phyloP scores from a whole-genome alignment of 2,329 filamentous ascomycete species.

The Fusarium sacchari region DNA sequence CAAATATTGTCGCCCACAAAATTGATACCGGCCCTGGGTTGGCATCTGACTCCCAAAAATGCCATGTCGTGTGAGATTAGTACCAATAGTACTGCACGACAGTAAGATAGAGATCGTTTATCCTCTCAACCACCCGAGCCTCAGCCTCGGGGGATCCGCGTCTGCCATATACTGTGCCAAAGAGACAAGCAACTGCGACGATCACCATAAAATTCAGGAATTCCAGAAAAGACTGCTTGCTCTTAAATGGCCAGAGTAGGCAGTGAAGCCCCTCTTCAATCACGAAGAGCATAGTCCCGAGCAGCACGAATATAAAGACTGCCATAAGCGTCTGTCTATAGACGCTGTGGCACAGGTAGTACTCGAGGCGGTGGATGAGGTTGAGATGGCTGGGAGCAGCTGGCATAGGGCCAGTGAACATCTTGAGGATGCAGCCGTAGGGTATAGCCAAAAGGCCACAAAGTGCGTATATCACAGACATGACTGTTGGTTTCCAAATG shows the following conservation, averaged over 20 bases:
- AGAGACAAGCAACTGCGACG: not conserved
- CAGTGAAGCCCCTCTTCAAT: not conserved
- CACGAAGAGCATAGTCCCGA: rapidly evolving
- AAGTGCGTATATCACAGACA: not conserved
- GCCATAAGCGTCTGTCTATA: not conserved
- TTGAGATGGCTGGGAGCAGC: not conserved
- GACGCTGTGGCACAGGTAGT: not conserved
- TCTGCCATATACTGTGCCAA: not conserved
- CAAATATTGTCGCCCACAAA: not conserved
- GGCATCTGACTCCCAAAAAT: not conserved
- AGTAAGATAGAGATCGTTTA: not conserved
- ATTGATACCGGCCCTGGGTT: not conserved
- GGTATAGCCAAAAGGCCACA: not conserved
- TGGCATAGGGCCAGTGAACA: not conserved
- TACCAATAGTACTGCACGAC: not conserved
- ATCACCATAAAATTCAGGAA: rapidly evolving
- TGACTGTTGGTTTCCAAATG: no score
- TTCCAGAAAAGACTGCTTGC: not conserved
- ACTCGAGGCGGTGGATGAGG: not conserved
- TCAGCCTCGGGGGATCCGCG: not conserved
- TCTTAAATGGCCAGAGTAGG: not conserved
- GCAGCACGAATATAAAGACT: rapidly evolving
- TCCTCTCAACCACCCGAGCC: not conserved
- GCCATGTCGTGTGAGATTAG: not conserved
- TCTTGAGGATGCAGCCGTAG: not conserved